phyloP scores from a whole-genome alignment of 2,329 filamentous ascomycete species.

The Trichoderma citrinoviride region DNA sequence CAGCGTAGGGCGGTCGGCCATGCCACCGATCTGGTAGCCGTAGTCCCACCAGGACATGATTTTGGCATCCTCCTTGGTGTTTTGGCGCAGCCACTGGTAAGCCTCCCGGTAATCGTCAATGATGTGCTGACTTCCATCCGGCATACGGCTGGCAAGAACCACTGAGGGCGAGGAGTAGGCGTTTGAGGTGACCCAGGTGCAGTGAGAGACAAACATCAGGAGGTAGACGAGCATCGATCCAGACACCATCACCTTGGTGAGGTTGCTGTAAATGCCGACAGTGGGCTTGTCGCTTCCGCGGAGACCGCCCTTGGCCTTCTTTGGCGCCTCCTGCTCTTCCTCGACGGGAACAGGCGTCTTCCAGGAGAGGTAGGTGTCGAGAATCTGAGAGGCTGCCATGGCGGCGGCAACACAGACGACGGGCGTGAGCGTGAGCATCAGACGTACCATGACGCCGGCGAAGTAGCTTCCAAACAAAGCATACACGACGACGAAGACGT shows the following conservation, averaged over 20 bases:
- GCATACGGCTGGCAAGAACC: slow-evolving; percentile 85
- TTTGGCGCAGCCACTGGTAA: slow-evolving; percentile 98
- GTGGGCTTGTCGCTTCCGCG: slow-evolving; percentile 69
- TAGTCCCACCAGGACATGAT: slow-evolving; percentile 99
- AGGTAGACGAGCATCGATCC: slow-evolving; percentile 74
- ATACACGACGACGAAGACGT: slow-evolving; percentile 97
- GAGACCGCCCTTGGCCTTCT: slow-evolving; percentile 59
- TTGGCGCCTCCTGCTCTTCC: slow-evolving; percentile 50
- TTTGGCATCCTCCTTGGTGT: slow-evolving; percentile 91
- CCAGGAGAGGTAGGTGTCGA: slow-evolving; percentile 78
- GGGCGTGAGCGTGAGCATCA: slow-evolving; percentile 96
- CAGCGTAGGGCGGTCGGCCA: slow-evolving; percentile 94
- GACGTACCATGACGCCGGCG: slow-evolving; percentile 96
- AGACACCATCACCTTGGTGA: slow-evolving; percentile 78
- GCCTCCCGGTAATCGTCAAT: slow-evolving; percentile 99
- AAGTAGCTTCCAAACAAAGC: slow-evolving; percentile 97
- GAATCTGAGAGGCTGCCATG: slow-evolving; percentile 79
- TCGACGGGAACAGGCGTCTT: slow-evolving; percentile 58
- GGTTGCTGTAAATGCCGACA: slow-evolving; percentile 76
- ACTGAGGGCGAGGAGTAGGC: slow-evolving; percentile 98
- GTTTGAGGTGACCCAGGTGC: slow-evolving; percentile 99
- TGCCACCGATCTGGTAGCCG: slow-evolving; percentile 98
- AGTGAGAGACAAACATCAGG: slow-evolving; percentile 91
- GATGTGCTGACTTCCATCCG: slow-evolving; percentile 95
- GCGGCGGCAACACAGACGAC: slow-evolving; percentile 94